Base-by-base conservation (phyloP, 805 yeast species). In the Hanseniaspora pseudoguilliermondii region DNA sequence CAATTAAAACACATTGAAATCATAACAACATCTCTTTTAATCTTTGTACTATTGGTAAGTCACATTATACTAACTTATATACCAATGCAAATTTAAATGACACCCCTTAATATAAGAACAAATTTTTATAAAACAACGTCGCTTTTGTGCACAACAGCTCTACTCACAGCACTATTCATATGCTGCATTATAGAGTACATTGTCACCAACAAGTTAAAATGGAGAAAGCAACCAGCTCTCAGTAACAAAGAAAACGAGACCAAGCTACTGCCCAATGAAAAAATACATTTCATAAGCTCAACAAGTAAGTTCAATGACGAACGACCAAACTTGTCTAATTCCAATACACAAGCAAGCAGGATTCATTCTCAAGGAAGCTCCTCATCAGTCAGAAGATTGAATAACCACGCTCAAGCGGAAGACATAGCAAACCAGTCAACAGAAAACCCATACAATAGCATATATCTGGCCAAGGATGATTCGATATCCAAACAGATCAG, bases 111-210 rank as follows among this genome's bases (percentile, higher is more conserved):
- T 29, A 29, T 51, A 23, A 18, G 39, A 46, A 38, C 23, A 18
- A 38, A 38, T 5, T 44, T 52, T 16, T 52, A 52, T 27, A 44
- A 27, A 52, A 34, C 48, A 3, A 32, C 56, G 2, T 52, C 56
- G 15, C 1, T 39, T 5, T 59, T 63, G n/a, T 54, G 63, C 27
- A 56, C 62, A 13, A 58, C 58, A 3, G 57, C 61, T 16, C 66
- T 65, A 46, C 59, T 68, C 29, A 48, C 63, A 2, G 61, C 62
- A 2, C 55, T 68, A 16, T 65, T 67, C 29, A 39, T 65, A 5
- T 60, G 64, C 16, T 65, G 71, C 6, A 54, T 68, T 21, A 64
- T 67, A 64, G 66, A 68, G 47, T 64, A 66, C 49, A 65, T 61
- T 27, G 49, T 65, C 2, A 61, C 63, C 0, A 64, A 62, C 3